These are phyloP conservation scores for Raffaelea arxii DNA, from an alignment of 2,329 filamentous ascomycete species.

Conservation along the genomic window DNA sequence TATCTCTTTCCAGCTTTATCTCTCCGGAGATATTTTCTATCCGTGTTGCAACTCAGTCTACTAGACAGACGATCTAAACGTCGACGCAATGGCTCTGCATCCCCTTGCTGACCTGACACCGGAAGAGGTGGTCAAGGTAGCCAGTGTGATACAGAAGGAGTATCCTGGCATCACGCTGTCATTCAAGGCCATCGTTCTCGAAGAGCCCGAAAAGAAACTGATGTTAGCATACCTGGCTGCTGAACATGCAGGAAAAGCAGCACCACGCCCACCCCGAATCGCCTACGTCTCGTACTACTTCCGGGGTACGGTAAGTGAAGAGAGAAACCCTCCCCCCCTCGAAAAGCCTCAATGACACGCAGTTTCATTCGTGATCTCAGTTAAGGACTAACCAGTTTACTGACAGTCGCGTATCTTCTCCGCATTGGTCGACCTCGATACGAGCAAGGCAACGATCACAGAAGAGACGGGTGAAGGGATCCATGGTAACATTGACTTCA, in stretches of 20 bases:
- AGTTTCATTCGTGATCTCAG: too few relatives aligned
- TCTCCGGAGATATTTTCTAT: too few relatives aligned
- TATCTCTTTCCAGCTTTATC: too few relatives aligned
- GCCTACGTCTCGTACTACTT: slow-evolving; percentile 16
- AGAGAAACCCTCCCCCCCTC: too few relatives aligned
- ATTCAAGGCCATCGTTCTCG: slow-evolving; percentile 40
- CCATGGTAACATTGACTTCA: slow-evolving; percentile 48
- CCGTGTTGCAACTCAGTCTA: too few relatives aligned
- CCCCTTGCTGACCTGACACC: neutral
- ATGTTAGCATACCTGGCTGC: slow-evolving; percentile 34
- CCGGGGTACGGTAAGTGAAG: neutral
- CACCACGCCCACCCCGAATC: slow-evolving; percentile 20
- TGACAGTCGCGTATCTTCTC: slow-evolving; percentile 26
- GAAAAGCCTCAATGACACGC: too few relatives aligned
- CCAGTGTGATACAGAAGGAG: slow-evolving; percentile 1
- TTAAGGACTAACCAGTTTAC: too few relatives aligned
- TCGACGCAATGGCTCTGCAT: neutral
- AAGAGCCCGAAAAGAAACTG: slow-evolving; percentile 39
- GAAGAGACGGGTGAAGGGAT: slow-evolving; percentile 27
- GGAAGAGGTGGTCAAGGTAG: neutral
- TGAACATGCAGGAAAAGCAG: slow-evolving; percentile 26
- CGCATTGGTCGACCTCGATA: slow-evolving; percentile 22
- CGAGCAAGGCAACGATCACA: neutral
- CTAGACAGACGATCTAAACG: too few relatives aligned
- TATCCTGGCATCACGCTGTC: slow-evolving; percentile 21